Evolutionary conservation across 805 yeast species (phyloP).

Genomic region (Yarrowia alimentaria): DNA sequence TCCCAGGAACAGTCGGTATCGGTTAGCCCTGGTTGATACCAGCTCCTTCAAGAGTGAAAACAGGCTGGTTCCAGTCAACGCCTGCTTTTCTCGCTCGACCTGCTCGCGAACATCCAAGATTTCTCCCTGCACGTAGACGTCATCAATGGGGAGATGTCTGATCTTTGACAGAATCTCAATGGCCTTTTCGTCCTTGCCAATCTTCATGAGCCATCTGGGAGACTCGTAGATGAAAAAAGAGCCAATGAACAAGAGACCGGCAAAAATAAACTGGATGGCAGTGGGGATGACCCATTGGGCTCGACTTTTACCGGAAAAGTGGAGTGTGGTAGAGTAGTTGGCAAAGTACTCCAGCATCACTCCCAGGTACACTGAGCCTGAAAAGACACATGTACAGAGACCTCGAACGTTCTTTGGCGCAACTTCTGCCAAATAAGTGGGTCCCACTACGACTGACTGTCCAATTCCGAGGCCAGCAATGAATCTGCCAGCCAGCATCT

Average conservation of each 20-base stretch:
- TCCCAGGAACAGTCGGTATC: slow-evolving; percentile 48
- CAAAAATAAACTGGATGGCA: slow-evolving; percentile 41
- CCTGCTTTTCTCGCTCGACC: slow-evolving; percentile 42
- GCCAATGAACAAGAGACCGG: slow-evolving; percentile 46
- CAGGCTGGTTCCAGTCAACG: slow-evolving; percentile 33
- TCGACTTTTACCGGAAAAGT: slow-evolving; percentile 41
- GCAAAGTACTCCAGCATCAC: slow-evolving; percentile 48
- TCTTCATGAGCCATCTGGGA: slow-evolving; percentile 53
- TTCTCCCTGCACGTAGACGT: slow-evolving; percentile 52
- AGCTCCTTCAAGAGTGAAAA: slow-evolving; percentile 42
- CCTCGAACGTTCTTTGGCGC: slow-evolving; percentile 57
- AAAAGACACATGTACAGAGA: slow-evolving; percentile 50
- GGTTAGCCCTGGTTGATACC: slow-evolving; percentile 41
- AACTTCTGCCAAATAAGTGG: slow-evolving; percentile 53
- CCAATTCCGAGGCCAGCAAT: slow-evolving; percentile 58
- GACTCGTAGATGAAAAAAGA: slow-evolving; percentile 50
- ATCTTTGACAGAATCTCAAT: slow-evolving; percentile 44
- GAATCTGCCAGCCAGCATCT: slow-evolving; percentile 54
- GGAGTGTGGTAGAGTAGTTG: slow-evolving; percentile 53
- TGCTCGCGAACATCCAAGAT: slow-evolving; percentile 52
- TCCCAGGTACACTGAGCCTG: slow-evolving; percentile 60
- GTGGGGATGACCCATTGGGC: slow-evolving; percentile 54
- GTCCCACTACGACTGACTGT: slow-evolving; percentile 57
- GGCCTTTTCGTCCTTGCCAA: slow-evolving; percentile 45
- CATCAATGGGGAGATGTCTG: slow-evolving; percentile 48